phyloP scores from a whole-genome alignment of 257 asterid genomes.

The Fraxinus excelsior region DNA sequence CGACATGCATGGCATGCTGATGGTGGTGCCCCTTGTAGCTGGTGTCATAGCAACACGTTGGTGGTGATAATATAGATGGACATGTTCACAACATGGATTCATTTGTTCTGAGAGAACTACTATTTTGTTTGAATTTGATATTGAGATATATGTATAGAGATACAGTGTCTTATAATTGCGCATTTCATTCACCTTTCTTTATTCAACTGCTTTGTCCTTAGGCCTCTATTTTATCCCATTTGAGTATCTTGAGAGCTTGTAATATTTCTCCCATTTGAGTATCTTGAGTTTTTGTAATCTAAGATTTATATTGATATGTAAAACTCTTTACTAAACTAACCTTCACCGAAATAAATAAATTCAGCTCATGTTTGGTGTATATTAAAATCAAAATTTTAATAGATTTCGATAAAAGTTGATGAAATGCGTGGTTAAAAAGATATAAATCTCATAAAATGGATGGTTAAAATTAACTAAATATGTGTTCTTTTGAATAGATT shows the following conservation, averaged over 20 bases:
- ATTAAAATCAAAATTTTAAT: no score
- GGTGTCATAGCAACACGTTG: conserved; percentile 30
- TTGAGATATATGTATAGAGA: neutral
- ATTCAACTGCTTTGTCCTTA: neutral
- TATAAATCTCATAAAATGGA: no score
- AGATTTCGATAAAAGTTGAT: no score
- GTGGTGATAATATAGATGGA: conserved; percentile 24
- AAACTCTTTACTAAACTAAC: neutral
- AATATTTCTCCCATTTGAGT: neutral
- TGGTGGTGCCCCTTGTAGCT: conserved; percentile 34
- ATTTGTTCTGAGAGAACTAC: neutral
- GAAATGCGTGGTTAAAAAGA: no score
- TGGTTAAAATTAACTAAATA: no score
- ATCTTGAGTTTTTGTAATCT: conserved; percentile 1
- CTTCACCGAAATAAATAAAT: neutral
- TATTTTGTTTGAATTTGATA: neutral
- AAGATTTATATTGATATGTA: neutral
- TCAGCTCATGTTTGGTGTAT: no score
- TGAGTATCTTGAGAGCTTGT: neutral
- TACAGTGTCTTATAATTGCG: neutral
- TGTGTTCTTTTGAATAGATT: neutral
- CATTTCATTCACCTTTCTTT: neutral
- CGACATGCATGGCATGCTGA: conserved; percentile 39
- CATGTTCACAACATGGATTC: neutral
- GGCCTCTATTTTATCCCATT: neutral